Percentiles rank a stretch among this genome's conserved stretches.
These are phyloP conservation scores for Rhodotorula sphaerocarpa DNA, from an alignment of 768 basidiomycete genomes.

Conservation along the genomic window DNA sequence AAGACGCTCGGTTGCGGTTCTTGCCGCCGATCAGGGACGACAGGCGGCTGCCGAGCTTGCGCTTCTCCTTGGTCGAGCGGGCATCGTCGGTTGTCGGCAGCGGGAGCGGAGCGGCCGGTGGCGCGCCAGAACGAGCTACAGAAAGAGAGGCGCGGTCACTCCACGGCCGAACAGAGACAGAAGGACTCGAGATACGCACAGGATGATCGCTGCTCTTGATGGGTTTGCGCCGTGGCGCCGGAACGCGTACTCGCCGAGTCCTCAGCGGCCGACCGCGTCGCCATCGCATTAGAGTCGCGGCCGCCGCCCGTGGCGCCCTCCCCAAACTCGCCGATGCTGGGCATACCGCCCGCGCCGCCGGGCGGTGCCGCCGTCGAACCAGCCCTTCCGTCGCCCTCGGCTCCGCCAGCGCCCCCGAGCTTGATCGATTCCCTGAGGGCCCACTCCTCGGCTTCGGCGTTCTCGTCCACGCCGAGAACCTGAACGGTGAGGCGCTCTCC, in stretches of 20 bases:
- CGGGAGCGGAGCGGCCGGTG: constrained; percentile 16
- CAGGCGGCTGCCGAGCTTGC: constrained; percentile 11
- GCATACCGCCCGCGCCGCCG: not conserved
- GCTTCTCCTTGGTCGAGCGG: constrained; percentile 7
- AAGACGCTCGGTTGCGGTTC: constrained; percentile 30
- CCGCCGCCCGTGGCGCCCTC: constrained; percentile 4
- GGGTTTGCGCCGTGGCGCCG: too few species aligned
- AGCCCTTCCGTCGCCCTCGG: too few species aligned
- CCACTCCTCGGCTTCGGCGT: constrained; percentile 23
- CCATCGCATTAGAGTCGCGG: too few species aligned
- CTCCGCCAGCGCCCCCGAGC: not conserved
- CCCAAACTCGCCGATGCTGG: constrained; percentile 24
- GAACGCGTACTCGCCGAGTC: too few species aligned
- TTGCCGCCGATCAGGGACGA: constrained; percentile 25
- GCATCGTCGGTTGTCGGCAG: constrained; percentile 16
- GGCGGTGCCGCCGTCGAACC: too few species aligned
- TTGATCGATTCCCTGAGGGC: constrained; percentile 21
- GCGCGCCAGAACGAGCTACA: not conserved
- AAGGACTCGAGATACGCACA: too few species aligned
- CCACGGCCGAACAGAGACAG: too few species aligned
- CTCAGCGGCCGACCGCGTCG: not conserved
- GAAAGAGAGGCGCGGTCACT: too few species aligned
- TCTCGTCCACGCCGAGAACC: constrained; percentile 30
- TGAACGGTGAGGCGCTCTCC: constrained; percentile 31
- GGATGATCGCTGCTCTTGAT: too few species aligned